Conservation (phyloP, 2,329 filamentous ascomycete genomes). For the Aspergillus oerlinghausenensis region DNA sequence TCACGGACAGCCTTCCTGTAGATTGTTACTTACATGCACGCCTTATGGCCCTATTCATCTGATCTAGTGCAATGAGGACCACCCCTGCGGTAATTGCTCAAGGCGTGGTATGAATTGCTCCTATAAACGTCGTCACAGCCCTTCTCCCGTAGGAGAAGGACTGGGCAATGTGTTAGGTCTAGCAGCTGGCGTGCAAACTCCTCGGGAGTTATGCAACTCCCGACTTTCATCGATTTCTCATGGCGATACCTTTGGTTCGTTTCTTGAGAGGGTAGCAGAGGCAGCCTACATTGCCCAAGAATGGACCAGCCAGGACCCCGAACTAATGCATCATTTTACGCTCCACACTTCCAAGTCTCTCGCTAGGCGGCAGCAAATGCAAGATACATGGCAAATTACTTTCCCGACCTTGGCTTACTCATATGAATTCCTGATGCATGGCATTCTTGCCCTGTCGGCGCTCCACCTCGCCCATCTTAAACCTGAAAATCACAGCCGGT, state of each 20-base stretch:
- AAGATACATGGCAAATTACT: constrained; percentile 10
- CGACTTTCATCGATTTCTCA: not conserved
- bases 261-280: not conserved
- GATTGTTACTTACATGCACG: not conserved
- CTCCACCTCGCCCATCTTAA: constrained; percentile 12
- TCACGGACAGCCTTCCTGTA: not conserved
- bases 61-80: not conserved
- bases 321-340: constrained; percentile 11
- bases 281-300: not conserved
- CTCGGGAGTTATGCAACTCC: not conserved
- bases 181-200: not conserved
- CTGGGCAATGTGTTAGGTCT: not conserved
- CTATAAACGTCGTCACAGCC: not conserved
- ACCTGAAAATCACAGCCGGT: constrained; percentile 13
- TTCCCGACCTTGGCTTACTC: constrained; percentile 8
- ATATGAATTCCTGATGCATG: constrained; percentile 8
- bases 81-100: not conserved
- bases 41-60: not conserved
- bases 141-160: not conserved
- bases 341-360: constrained; percentile 1
- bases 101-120: not conserved
- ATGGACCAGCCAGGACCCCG: not conserved
- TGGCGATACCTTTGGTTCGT: not conserved
- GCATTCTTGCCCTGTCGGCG: constrained; percentile 9
- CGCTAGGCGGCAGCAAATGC: not conserved